A percentile compares a stretch with the other conserved stretches of the same genome.
Conservation (phyloP, 1,284 basidiomycete species). For the Fereydounia khargensis region DNA sequence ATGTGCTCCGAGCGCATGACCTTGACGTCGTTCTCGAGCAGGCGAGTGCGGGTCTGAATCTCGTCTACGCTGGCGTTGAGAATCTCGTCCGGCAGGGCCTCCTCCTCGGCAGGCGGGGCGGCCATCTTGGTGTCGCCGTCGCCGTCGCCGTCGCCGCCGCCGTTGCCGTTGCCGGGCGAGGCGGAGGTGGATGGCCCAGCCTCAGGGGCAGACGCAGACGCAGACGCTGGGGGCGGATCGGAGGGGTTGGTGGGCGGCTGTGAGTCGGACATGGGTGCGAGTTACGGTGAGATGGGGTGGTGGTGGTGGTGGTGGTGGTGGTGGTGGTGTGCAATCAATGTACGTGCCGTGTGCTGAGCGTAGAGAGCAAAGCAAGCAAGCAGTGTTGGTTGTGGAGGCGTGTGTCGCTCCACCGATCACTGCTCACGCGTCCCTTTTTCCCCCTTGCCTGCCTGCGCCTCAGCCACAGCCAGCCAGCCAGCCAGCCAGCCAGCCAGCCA, state of each 20-base stretch:
- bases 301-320: no score
- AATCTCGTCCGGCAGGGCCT: conserved; percentile 45
- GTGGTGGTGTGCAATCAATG: no score
- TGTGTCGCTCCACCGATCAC: no score
- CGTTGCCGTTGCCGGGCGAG: conserved; percentile 1
- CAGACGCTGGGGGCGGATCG: no score
- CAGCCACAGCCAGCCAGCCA: no score
- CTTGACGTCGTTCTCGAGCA: conserved; percentile 56
- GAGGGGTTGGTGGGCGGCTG: conserved; percentile 13
- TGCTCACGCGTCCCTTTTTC: background rate
- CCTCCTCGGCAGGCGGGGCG: conserved; percentile 24
- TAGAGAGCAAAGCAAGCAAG: no score
- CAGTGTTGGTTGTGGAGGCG: no score
- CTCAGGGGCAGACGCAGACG: conserved; percentile 7
- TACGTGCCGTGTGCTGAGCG: no score
- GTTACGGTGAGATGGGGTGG: no score
- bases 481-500: no score
- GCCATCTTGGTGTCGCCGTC: conserved; percentile 38
- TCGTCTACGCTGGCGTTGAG: conserved; percentile 49
- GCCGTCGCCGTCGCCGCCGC: no score
- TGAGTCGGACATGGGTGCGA: conserved; percentile 28
- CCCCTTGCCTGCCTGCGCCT: background rate
- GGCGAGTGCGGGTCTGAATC: conserved; percentile 51
- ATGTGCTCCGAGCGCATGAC: conserved; percentile 69
- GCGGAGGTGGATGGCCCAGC: conserved; percentile 15